A percentile compares a stretch with the other conserved stretches of the same genome.
phyloP scores from a whole-genome alignment of 73 alveolate genomes.

The Blepharisma stoltei region DNA sequence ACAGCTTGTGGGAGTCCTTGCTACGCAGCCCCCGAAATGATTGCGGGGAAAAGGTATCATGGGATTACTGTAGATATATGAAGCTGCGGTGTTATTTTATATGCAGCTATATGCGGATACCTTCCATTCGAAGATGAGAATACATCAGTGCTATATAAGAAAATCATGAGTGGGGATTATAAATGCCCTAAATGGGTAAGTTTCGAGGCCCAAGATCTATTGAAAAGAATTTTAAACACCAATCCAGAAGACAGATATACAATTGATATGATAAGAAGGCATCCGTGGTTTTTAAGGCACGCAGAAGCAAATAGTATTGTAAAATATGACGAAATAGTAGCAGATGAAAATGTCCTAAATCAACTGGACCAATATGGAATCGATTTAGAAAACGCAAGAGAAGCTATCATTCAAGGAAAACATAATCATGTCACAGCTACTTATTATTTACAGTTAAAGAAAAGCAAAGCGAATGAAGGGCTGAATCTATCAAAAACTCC shows the following conservation, averaged over 20 bases:
- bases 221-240: conserved; percentile 75
- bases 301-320: conserved; percentile 49
- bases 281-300: conserved; percentile 79
- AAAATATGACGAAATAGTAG: conserved; percentile 54
- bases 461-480: conserved; percentile 9
- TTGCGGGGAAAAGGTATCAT: conserved; percentile 79
- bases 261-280: conserved; percentile 79
- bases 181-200: conserved; percentile 60
- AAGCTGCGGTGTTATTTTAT: conserved; percentile 95
- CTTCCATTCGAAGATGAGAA: conserved; percentile 96
- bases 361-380: conserved; percentile 36
- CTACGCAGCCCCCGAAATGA: conserved; percentile 95
- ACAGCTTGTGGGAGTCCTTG: conserved; percentile 92
- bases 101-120: conserved; percentile 95
- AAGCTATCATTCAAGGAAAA: conserved; percentile 54
- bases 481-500: no score
- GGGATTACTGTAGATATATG: conserved; percentile 94
- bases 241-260: conserved; percentile 83
- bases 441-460: conserved; percentile 45
- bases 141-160: conserved; percentile 73
- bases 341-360: conserved; percentile 35
- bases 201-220: conserved; percentile 65
- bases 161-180: conserved; percentile 74
- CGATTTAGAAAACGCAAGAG: conserved; percentile 42
- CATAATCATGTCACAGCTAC: conserved; percentile 73